These are phyloP conservation scores for Pulveroboletus sp. DNA, from an alignment of 768 basidiomycete genomes.

Conservation along the genomic window DNA sequence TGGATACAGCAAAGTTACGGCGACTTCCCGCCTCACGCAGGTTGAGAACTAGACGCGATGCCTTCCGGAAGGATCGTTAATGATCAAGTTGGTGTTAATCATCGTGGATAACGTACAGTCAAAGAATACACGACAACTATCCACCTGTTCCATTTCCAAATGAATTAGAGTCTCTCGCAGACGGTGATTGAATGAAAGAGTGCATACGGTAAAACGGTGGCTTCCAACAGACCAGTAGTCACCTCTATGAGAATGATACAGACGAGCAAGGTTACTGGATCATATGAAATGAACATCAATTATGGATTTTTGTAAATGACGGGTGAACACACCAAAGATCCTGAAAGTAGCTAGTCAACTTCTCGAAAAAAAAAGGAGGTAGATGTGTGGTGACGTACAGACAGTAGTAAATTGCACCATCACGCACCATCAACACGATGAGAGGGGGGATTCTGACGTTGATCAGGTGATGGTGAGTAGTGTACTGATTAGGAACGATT, in stretches of 20 bases:
- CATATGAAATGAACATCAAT: too few relatives aligned
- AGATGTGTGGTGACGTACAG: neutral
- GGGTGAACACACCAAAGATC: neutral
- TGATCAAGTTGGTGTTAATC: neutral
- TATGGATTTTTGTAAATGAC: neutral
- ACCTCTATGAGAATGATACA: neutral
- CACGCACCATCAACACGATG: slow-evolving; percentile 2
- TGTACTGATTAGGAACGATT: neutral
- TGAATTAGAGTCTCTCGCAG: neutral
- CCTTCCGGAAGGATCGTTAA: neutral
- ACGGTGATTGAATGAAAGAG: neutral
- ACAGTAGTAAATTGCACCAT: slow-evolving; percentile 2
- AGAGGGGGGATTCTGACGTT: neutral
- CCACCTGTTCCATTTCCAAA: neutral
- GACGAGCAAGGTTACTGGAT: neutral
- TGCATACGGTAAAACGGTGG: neutral
- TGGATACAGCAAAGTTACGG: neutral
- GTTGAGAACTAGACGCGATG: neutral
- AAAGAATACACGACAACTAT: neutral
- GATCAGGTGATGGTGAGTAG: neutral
- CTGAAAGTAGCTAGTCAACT: neutral
- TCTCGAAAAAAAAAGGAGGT: neutral
- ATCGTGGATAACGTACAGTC: neutral
- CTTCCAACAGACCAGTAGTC: neutral
- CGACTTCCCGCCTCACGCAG: neutral